These are phyloP conservation scores for Pinus taeda DNA, from an alignment of 75 land plant genomes.

Conservation along the genomic window DNA sequence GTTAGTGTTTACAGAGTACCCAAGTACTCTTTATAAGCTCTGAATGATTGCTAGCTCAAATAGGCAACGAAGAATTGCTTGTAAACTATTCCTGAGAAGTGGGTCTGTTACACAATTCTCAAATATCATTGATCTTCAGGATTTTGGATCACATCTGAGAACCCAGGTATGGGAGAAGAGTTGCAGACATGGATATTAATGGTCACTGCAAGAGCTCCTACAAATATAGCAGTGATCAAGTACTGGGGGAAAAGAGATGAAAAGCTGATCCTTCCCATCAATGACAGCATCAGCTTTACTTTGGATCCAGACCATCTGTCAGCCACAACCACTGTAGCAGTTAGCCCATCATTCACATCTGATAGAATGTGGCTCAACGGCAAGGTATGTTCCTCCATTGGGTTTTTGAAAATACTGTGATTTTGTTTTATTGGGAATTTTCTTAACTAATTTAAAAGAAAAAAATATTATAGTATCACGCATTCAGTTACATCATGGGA, in stretches of 20 bases:
- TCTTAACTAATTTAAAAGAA: neutral
- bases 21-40: too few species aligned
- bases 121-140: too few species aligned
- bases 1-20: too few species aligned
- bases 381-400: conserved; percentile 44
- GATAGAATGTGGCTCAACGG: conserved; percentile 99
- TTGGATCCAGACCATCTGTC: conserved; percentile 90
- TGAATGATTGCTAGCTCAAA: too few species aligned
- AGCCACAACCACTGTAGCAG: conserved; percentile 98
- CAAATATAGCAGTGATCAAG: conserved; percentile 68
- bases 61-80: too few species aligned
- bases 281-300: conserved; percentile 95
- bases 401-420: too few species aligned
- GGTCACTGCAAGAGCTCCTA: conserved; percentile 47
- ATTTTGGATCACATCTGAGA: neutral
- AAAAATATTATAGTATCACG: neutral
- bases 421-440: neutral
- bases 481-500: neutral
- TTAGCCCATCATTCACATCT: conserved; percentile 63
- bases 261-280: conserved; percentile 82
- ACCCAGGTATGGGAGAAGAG: conserved; percentile 15
- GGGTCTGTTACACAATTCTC: too few species aligned
- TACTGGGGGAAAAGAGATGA: conserved; percentile 99
- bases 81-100: too few species aligned
- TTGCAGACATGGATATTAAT: conserved; percentile 28